A percentile compares a stretch with the other conserved stretches of the same genome.
phyloP scores from a whole-genome alignment of 768 basidiomycete genomes.

The Thelephora aurantiotincta region DNA sequence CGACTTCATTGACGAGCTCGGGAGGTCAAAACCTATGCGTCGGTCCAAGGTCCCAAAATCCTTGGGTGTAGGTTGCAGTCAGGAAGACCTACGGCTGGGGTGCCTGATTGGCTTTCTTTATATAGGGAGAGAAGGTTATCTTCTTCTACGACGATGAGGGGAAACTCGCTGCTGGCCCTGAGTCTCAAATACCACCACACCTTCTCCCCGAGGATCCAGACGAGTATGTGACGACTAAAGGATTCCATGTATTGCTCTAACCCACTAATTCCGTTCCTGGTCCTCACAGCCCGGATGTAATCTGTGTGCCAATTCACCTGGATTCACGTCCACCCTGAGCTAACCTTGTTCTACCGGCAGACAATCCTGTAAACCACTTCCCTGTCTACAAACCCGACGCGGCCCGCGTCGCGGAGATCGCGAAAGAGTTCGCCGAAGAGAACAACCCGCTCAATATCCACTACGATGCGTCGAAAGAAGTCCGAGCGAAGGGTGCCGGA shows the following conservation, averaged over 20 bases:
- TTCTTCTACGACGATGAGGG: too few relatives aligned
- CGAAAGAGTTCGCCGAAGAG: constrained; percentile 51
- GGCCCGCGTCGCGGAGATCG: constrained; percentile 65
- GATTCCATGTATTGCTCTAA: not conserved
- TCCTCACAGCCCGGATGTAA: constrained; percentile 11
- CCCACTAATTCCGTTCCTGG: constrained; percentile 2
- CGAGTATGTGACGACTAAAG: constrained; percentile 26
- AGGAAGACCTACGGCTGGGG: too few relatives aligned
- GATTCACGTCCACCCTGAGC: constrained; percentile 1
- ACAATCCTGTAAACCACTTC: constrained; percentile 74
- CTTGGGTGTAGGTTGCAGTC: not conserved
- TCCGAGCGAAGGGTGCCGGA: constrained; percentile 79
- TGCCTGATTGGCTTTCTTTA: too few relatives aligned
- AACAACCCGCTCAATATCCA: constrained; percentile 62
- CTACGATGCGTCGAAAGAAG: constrained; percentile 73
- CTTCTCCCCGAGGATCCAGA: constrained; percentile 25
- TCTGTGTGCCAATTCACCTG: constrained; percentile 8
- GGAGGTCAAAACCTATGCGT: constrained; percentile 52
- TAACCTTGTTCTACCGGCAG: constrained; percentile 21
- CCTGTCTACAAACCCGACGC: constrained; percentile 78
- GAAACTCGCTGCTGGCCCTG: not conserved
- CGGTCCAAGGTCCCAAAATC: constrained; percentile 70
- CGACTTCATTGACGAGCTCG: constrained; percentile 83
- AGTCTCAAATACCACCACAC: not conserved
- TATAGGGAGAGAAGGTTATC: too few relatives aligned